These are phyloP conservation scores for Phytophthora podocarpi DNA, from an alignment of 352 stramenopile genomes.

Conservation along the genomic window DNA sequence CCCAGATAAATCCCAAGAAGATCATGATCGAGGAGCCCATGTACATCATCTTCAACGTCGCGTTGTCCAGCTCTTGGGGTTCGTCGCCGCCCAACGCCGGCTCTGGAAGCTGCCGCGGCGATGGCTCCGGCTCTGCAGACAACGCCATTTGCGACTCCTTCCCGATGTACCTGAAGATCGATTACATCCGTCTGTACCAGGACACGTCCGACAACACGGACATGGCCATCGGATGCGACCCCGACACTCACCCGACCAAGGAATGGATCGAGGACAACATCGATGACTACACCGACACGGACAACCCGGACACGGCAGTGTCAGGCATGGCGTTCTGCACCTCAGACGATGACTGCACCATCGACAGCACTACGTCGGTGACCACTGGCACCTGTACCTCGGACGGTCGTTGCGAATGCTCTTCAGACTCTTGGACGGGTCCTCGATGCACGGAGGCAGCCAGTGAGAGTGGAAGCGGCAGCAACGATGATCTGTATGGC, in stretches of 20 bases:
- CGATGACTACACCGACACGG: slow-evolving; percentile 60
- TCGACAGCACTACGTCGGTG: too few species aligned
- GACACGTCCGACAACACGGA: slow-evolving; percentile 42
- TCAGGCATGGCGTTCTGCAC: slow-evolving; percentile 57
- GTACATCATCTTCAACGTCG: slow-evolving; percentile 96
- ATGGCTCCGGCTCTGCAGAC: slow-evolving; percentile 29
- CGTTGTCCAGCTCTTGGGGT: slow-evolving; percentile 89
- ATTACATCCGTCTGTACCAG: slow-evolving; percentile 80
- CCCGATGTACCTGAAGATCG: slow-evolving; percentile 75
- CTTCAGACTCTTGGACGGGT: slow-evolving; percentile 41
- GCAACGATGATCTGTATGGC: slow-evolving; percentile 34
- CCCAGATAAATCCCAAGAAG: slow-evolving; percentile 74
- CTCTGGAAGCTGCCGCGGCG: slow-evolving; percentile 40
- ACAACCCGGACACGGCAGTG: slow-evolving; percentile 59
- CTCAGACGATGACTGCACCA: slow-evolving; percentile 60
- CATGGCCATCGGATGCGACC: slow-evolving; percentile 60
- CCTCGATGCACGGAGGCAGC: slow-evolving; percentile 48
- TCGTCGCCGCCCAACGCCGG: slow-evolving; percentile 62
- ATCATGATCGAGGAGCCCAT: slow-evolving; percentile 95
- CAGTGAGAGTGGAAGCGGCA: slow-evolving; percentile 22
- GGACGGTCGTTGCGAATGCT: slow-evolving; percentile 36
- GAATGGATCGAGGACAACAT: slow-evolving; percentile 79
- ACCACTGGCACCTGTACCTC: slow-evolving; percentile 42
- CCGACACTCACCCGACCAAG: slow-evolving; percentile 54
- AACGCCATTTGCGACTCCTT: slow-evolving; percentile 67